A percentile compares a stretch with the other conserved stretches of the same genome.
phyloP scores from a whole-genome alignment of 2,329 filamentous ascomycete genomes.

The Microcyclospora tardicrescens region DNA sequence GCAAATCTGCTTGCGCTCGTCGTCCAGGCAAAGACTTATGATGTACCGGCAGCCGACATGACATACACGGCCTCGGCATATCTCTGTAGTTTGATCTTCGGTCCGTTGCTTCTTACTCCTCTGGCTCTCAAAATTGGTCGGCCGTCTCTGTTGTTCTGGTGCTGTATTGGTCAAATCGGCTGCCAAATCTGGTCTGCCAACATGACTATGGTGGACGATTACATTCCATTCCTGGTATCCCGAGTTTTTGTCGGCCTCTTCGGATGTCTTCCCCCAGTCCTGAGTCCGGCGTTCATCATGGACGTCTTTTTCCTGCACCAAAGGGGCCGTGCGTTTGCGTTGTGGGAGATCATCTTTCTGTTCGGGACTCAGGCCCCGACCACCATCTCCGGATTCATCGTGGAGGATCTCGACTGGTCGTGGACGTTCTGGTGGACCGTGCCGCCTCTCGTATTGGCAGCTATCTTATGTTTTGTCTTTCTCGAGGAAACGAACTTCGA shows the following conservation, averaged over 20 bases:
- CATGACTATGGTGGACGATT: constrained; percentile 11
- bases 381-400: constrained; percentile 3
- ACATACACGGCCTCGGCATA: too few species aligned
- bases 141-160: neutral
- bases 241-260: constrained; percentile 20
- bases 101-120: neutral
- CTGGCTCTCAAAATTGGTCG: neutral
- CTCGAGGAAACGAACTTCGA: constrained; percentile 4
- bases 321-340: constrained; percentile 1
- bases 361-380: neutral
- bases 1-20: too few species aligned
- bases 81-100: neutral
- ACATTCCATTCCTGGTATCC: constrained; percentile 1
- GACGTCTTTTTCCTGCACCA: constrained; percentile 27
- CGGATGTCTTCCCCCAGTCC: constrained; percentile 25
- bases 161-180: neutral
- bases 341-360: neutral
- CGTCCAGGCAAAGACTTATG: too few species aligned
- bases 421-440: constrained; percentile 4
- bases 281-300: constrained; percentile 29
- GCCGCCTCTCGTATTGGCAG: neutral
- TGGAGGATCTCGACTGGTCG: neutral
- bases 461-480: constrained; percentile 3
- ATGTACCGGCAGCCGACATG: too few species aligned
- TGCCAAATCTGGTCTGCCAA: constrained; percentile 9